A percentile compares a stretch with the other conserved stretches of the same genome.
phyloP scores from a whole-genome alignment of 805 yeast genomes.

The Henningerozyma blattae region DNA sequence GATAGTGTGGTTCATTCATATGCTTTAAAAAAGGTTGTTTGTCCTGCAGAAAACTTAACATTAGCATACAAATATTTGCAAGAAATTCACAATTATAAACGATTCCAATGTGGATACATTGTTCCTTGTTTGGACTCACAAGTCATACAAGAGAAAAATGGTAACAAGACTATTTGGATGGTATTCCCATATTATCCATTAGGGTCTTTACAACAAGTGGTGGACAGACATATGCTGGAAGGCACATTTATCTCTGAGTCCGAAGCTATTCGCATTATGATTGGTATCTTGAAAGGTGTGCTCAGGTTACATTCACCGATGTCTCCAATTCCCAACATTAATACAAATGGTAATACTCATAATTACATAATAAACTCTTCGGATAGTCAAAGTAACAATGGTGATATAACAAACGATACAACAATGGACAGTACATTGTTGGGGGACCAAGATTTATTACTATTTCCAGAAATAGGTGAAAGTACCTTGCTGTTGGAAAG shows the following conservation, averaged over 20 bases:
- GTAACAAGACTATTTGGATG: too few species aligned
- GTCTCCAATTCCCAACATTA: conserved; percentile 9
- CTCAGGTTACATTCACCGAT: conserved; percentile 50
- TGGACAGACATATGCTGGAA: conserved; percentile 50
- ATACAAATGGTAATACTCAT: conserved; percentile 1
- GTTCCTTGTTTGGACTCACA: too few species aligned
- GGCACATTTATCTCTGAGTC: conserved; percentile 42
- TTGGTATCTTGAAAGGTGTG: conserved; percentile 65
- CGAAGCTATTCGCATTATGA: conserved; percentile 49
- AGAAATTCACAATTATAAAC: too few species aligned
- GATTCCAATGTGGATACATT: too few species aligned
- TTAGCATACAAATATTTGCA: too few species aligned
- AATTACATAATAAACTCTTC: conserved; percentile 9
- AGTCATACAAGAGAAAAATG: too few species aligned
- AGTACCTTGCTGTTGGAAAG: background rate
- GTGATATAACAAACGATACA: conserved; percentile 9
- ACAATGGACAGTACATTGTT: conserved; percentile 7
- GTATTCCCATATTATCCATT: conserved; percentile 64
- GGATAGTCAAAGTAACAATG: conserved; percentile 18
- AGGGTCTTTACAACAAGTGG: conserved; percentile 74
- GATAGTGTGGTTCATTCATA: too few species aligned
- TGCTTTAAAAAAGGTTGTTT: too few species aligned
- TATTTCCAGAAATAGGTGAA: conserved; percentile 3
- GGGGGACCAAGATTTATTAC: conserved; percentile 1
- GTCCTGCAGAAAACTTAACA: too few species aligned